Conservation (phyloP, 352 stramenopile species). For the Lagenidium giganteum region DNA sequence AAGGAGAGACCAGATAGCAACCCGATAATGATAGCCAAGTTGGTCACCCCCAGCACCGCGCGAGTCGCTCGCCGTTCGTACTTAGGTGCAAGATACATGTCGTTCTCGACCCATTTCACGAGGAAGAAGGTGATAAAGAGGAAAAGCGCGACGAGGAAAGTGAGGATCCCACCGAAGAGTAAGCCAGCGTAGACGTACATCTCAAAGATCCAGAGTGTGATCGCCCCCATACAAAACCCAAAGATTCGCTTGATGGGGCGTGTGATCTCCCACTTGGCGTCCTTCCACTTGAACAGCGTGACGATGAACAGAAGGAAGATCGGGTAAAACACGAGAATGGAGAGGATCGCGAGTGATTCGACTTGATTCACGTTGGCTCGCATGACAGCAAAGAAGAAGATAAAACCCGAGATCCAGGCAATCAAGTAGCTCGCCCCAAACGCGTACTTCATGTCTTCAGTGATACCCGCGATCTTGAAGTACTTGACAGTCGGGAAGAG, state of each 20-base stretch:
- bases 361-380: conserved; percentile 54
- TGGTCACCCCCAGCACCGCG: conserved; percentile 32
- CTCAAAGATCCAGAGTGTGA: conserved; percentile 70
- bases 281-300: conserved; percentile 73
- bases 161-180: conserved; percentile 45
- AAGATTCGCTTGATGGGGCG: conserved; percentile 34
- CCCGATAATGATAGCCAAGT: conserved; percentile 30
- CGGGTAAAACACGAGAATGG: conserved; percentile 75
- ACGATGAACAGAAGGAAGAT: conserved; percentile 68
- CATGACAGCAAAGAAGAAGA: conserved; percentile 68
- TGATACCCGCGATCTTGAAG: conserved; percentile 61
- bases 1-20: conserved; percentile 53
- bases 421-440: conserved; percentile 49
- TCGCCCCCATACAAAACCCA: conserved; percentile 20
- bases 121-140: conserved; percentile 74
- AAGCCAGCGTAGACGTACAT: conserved; percentile 69
- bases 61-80: conserved; percentile 48
- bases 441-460: conserved; percentile 46
- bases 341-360: conserved; percentile 71
- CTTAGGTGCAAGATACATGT: conserved; percentile 64
- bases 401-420: conserved; percentile 62
- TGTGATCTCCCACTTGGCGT: conserved; percentile 64
- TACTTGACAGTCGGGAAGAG: conserved; percentile 71
- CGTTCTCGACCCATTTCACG: conserved; percentile 82
- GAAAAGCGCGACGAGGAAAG: conserved; percentile 55